These are phyloP conservation scores for Salvia miltiorrhiza DNA, from an alignment of 257 asterid genomes.

Conservation along the genomic window DNA sequence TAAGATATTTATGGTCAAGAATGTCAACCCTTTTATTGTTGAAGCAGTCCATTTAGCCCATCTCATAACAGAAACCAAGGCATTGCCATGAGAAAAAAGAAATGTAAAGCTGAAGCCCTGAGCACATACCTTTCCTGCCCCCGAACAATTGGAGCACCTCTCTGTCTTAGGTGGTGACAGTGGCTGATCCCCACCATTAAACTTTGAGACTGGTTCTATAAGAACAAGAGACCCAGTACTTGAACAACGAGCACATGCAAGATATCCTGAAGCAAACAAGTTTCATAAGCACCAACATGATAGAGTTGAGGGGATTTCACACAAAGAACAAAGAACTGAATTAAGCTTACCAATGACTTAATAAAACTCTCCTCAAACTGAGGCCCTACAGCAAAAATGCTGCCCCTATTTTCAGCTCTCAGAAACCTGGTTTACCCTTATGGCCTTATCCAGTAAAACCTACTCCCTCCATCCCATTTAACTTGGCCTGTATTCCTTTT, in stretches of 20 bases:
- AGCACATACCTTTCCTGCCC: constrained; percentile 79
- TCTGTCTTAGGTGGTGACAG: constrained; percentile 69
- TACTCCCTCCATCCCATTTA: too few species aligned
- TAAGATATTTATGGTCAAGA: neutral
- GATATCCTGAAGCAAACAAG: constrained; percentile 60
- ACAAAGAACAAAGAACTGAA: too few species aligned
- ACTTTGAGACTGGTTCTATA: constrained; percentile 62
- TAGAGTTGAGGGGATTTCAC: too few species aligned
- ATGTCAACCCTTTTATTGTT: neutral
- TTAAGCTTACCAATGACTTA: too few species aligned
- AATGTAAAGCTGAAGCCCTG: constrained; percentile 1
- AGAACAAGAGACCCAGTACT: constrained; percentile 79
- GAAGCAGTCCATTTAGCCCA: neutral
- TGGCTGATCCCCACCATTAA: constrained; percentile 47
- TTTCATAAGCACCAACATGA: constrained; percentile 17
- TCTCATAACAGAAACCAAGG: neutral
- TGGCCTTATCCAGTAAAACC: too few species aligned
- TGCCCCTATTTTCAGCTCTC: too few species aligned
- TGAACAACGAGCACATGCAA: constrained; percentile 95
- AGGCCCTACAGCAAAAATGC: too few species aligned
- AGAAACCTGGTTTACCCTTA: too few species aligned
- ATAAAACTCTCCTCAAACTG: too few species aligned
- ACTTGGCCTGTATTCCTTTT: too few species aligned
- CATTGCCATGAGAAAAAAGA: neutral
- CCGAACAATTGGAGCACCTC: constrained; percentile 88